Conservation (phyloP, 2,329 filamentous ascomycete species). For the Clathrospora elynae region DNA sequence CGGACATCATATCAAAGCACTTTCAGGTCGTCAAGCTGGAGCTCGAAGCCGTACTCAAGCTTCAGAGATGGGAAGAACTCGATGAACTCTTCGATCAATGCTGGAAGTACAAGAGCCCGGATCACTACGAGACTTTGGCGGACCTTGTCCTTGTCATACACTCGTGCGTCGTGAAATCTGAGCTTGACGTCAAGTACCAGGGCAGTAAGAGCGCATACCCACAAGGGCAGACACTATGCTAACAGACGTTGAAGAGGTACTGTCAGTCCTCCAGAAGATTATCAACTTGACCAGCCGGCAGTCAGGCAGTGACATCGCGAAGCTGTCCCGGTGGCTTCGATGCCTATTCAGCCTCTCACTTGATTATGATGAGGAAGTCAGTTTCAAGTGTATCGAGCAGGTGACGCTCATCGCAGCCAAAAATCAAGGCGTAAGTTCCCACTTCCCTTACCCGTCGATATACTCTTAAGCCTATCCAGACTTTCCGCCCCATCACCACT, state of each 20-base stretch:
- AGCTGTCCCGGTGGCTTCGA: constrained; percentile 76
- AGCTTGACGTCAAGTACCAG: constrained; percentile 38
- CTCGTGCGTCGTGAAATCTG: constrained; percentile 39
- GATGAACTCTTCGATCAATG: constrained; percentile 61
- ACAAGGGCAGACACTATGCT: constrained; percentile 28
- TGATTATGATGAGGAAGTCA: constrained; percentile 60
- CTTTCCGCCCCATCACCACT: not conserved
- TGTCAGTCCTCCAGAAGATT: constrained; percentile 63
- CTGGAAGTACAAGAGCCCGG: constrained; percentile 44
- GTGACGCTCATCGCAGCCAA: constrained; percentile 51
- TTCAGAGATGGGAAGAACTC: constrained; percentile 72
- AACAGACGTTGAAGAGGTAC: constrained; percentile 25
- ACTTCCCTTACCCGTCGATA: not conserved
- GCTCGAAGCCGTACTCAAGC: constrained; percentile 72
- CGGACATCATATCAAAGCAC: constrained; percentile 66
- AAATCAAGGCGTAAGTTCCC: constrained; percentile 35
- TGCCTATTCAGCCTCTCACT: constrained; percentile 75
- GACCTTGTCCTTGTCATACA: constrained; percentile 55
- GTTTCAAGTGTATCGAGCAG: constrained; percentile 68
- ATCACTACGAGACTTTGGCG: constrained; percentile 53
- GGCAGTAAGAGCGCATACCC: constrained; percentile 27
- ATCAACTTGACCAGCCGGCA: constrained; percentile 70
- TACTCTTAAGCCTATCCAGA: constrained; percentile 13
- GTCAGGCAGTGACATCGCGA: constrained; percentile 60
- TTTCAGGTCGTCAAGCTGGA: constrained; percentile 74